Evolutionary conservation across 768 basidiomycete species (phyloP).

Genomic region (Kwoniella shandongensis): DNA sequence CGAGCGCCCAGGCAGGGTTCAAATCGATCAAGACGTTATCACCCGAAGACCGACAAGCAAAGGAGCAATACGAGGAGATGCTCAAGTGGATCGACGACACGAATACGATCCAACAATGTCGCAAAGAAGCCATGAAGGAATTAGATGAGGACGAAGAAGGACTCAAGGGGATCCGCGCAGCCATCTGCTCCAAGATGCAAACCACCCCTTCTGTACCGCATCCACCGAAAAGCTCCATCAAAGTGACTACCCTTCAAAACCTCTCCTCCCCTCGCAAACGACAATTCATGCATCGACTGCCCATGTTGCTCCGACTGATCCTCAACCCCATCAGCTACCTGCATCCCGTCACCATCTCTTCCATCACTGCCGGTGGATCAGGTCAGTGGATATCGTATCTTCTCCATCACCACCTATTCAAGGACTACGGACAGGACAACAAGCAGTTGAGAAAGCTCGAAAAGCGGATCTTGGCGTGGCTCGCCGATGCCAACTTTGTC

Average conservation of each 20-base stretch:
- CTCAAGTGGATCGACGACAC: conserved; percentile 14
- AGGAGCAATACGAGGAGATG: conserved; percentile 15
- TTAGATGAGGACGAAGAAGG: not conserved
- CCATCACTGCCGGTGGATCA: conserved; percentile 22
- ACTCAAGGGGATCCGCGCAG: conserved; percentile 8
- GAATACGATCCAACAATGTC: conserved; percentile 17
- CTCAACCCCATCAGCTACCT: conserved; percentile 31
- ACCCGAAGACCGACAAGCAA: conserved; percentile 16
- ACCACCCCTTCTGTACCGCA: conserved; percentile 19
- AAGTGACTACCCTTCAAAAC: conserved; percentile 25
- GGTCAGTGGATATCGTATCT: conserved; percentile 20
- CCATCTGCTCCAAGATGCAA: conserved; percentile 27
- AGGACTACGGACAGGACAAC: conserved; percentile 17
- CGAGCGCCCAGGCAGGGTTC: conserved; percentile 2
- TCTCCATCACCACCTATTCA: conserved; percentile 18
- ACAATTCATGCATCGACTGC: conserved; percentile 17
- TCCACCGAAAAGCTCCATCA: conserved; percentile 23
- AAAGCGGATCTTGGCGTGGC: conserved; percentile 19
- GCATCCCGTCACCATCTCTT: conserved; percentile 23
- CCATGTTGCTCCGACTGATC: conserved; percentile 22
- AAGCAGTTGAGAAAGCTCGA: conserved; percentile 17
- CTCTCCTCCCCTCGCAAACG: conserved; percentile 6
- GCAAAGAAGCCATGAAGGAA: conserved; percentile 8
- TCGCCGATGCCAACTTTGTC: conserved; percentile 26
- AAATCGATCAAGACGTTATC: conserved; percentile 8